Conservation (phyloP, 768 basidiomycete species). For the Lactarius vividus region DNA sequence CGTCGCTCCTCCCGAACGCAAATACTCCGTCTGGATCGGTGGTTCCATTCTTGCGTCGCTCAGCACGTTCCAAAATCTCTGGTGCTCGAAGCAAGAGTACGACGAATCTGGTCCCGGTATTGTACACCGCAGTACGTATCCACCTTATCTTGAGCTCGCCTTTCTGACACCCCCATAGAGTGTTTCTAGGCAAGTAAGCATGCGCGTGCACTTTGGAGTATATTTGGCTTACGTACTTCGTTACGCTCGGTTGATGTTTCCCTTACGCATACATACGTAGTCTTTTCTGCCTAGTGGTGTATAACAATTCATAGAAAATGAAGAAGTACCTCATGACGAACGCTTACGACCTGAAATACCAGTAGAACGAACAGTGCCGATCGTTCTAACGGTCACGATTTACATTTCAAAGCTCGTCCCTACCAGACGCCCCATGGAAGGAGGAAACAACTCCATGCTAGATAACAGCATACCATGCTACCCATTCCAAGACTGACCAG, state of each 20-base stretch:
- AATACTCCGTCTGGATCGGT: slow-evolving; percentile 96
- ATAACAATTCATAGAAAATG: slow-evolving; percentile 1
- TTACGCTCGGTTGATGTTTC: slow-evolving; percentile 15
- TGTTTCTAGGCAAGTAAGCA: slow-evolving; percentile 20
- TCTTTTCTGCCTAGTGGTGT: slow-evolving; percentile 14
- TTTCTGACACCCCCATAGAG: slow-evolving; percentile 17
- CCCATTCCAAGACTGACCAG: neutral
- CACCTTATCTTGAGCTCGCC: neutral
- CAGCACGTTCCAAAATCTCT: slow-evolving; percentile 95
- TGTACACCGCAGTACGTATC: slow-evolving; percentile 67
- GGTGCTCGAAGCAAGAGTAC: slow-evolving; percentile 92
- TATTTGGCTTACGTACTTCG: slow-evolving; percentile 18
- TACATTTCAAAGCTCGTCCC: neutral
- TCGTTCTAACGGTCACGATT: too few species aligned
- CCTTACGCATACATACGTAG: slow-evolving; percentile 22
- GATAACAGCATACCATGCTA: neutral
- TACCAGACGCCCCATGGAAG: neutral
- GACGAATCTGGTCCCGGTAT: slow-evolving; percentile 81
- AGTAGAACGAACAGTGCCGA: too few species aligned
- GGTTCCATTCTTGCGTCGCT: slow-evolving; percentile 85
- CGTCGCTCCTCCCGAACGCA: slow-evolving; percentile 89
- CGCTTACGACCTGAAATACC: neutral
- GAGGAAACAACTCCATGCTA: neutral
- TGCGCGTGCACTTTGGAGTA: slow-evolving; percentile 15
- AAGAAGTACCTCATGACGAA: slow-evolving; percentile 9